These are phyloP conservation scores for Endocalyx cinctus DNA, from an alignment of 2,329 filamentous ascomycete species.

Conservation along the genomic window DNA sequence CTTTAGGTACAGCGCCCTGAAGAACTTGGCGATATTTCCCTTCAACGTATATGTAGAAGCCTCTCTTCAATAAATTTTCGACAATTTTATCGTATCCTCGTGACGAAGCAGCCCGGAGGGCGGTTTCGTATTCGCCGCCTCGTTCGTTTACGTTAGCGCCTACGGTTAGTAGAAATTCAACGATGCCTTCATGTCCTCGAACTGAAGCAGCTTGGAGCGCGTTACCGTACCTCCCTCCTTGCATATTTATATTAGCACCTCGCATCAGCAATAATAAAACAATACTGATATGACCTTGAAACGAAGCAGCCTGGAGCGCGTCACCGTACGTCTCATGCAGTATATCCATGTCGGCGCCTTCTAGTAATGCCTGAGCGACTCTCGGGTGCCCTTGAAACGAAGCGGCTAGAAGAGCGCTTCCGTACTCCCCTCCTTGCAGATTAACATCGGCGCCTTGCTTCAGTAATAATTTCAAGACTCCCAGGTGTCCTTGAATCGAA, in stretches of 20 bases:
- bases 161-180: not conserved
- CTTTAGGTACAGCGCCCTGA: too few relatives aligned
- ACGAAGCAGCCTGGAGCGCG: not conserved
- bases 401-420: not conserved
- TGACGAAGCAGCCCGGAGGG: not conserved
- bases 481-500: too few relatives aligned
- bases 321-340: not conserved
- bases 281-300: not conserved
- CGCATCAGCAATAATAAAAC: slow-evolving; percentile 5
- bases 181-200: not conserved
- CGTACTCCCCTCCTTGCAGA: not conserved
- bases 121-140: not conserved
- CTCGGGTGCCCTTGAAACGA: not conserved
- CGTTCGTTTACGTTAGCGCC: slow-evolving; percentile 1
- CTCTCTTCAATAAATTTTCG: too few relatives aligned
- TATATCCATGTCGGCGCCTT: not conserved
- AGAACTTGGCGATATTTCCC: too few relatives aligned
- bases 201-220: not conserved
- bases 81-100: too few relatives aligned
- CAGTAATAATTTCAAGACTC: too few relatives aligned
- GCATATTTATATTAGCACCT: slow-evolving; percentile 6
- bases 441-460: not conserved
- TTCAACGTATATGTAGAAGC: too few relatives aligned
- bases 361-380: too few relatives aligned
- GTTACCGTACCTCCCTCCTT: slow-evolving; percentile 1